Base-by-base conservation (phyloP, 2,329 filamentous ascomycete genomes). In the Phaeosphaeria sp. region DNA sequence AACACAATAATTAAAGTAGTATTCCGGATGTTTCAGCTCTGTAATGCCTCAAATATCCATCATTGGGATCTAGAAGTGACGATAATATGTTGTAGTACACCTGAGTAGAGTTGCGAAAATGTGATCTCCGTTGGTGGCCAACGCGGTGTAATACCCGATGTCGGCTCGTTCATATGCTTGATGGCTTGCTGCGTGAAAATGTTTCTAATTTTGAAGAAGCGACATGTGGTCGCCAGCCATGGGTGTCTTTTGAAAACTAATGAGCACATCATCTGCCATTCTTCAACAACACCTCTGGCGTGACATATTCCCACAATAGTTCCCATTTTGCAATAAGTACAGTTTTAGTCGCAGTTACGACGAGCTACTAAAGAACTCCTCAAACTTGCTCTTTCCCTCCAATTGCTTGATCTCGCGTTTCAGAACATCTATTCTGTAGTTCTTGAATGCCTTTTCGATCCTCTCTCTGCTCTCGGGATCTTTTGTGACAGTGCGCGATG, bases 391-490 rank as follows among this genome's bases (percentile, higher is more conserved):
- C 66, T 73, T 73, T 20, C 71, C 71, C 75, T 90, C 87, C 58
- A 90, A 63, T 23, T 76, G 68, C 63, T 85, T 79, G 10, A 87
- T 83, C 76, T 90, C 82, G 59, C 80, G 82, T 66, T 85, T 82
- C 67, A 90, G 70, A n/a, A 85, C 81, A 76, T 90, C 88, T 0
- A 85, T 85, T 56, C 83, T 83, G 72, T 89, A 90, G 55, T 80
- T 82, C 63, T 84, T 80, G 60, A 89, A 90, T 0, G 88, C 89
- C 51, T 75, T 82, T 75, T 90, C 86, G 54, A 90, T 86, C 61
- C 88, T 79, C 64, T 80, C 76, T 62, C 79, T 80, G 17, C 81
- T 79, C 54, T 84, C 84, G 0, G 84, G 81, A 64, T 90, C 84
- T 23, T 72, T 73, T 0, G 78, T 79, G 52, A 90, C 84, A 0